phyloP scores from a whole-genome alignment of 257 asterid species.

The Schizonepeta tenuifolia region DNA sequence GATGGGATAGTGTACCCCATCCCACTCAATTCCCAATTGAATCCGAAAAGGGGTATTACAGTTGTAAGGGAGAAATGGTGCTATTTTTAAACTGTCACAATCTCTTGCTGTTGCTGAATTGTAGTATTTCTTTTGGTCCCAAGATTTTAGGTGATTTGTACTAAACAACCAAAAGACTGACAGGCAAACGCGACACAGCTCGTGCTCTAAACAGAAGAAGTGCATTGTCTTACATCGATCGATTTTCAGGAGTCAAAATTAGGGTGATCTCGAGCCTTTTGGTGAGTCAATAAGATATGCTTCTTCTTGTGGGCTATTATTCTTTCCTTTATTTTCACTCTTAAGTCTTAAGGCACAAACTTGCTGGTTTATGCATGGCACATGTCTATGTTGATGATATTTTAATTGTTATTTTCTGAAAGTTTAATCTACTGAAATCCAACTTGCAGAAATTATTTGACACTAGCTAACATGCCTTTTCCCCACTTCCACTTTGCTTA shows the following conservation, averaged over 20 bases:
- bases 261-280: conserved; percentile 16
- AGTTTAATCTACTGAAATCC: conserved; percentile 34
- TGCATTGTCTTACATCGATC: conserved; percentile 20
- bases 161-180: conserved; percentile 30
- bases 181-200: conserved; percentile 23
- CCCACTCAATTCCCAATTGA: conserved; percentile 44
- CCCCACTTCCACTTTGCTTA: conserved; percentile 39
- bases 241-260: conserved; percentile 17
- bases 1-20: conserved; percentile 50
- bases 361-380: conserved; percentile 25
- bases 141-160: conserved; percentile 35
- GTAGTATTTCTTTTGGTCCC: conserved; percentile 43
- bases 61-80: conserved; percentile 24
- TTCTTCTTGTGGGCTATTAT: conserved; percentile 20
- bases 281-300: conserved; percentile 19
- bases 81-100: conserved; percentile 37
- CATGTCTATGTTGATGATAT: conserved; percentile 26
- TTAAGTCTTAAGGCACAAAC: not conserved
- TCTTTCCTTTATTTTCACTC: conserved; percentile 4
- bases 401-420: not conserved
- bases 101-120: conserved; percentile 37
- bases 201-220: conserved; percentile 23
- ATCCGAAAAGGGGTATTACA: conserved; percentile 39
- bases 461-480: conserved; percentile 30
- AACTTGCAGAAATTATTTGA: conserved; percentile 40